Conservation (phyloP, 2,329 filamentous ascomycete species). For the Talaromyces sp. region DNA sequence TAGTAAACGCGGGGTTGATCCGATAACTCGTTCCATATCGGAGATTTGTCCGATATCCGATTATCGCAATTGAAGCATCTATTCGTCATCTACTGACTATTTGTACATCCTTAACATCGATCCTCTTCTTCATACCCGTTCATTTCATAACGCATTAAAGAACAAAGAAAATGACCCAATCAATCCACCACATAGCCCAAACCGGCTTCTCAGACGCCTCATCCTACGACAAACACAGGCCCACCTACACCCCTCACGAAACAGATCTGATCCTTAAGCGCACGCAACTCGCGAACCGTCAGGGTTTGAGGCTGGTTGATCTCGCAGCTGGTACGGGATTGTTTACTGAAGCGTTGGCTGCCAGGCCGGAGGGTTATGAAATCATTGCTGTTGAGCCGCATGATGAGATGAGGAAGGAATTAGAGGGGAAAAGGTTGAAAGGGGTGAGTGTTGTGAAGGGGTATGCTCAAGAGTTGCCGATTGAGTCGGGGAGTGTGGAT, state of each 20-base stretch:
- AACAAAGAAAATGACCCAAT: neutral
- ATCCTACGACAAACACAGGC: constrained; percentile 66
- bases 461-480: constrained; percentile 57
- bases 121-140: neutral
- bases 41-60: constrained; percentile 13
- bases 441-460: constrained; percentile 59
- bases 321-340: constrained; percentile 69
- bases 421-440: constrained; percentile 58
- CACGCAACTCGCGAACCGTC: constrained; percentile 52
- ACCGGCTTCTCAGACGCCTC: constrained; percentile 63
- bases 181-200: constrained; percentile 16
- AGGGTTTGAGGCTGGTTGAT: constrained; percentile 58
- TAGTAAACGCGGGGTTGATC: neutral
- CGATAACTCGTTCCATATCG: neutral
- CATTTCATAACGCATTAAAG: neutral
- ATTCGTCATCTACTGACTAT: neutral
- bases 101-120: neutral
- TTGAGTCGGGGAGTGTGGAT: constrained; percentile 61
- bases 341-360: constrained; percentile 63
- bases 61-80: neutral
- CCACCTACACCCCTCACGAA: constrained; percentile 62
- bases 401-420: constrained; percentile 62
- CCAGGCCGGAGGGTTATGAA: constrained; percentile 58
- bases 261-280: constrained; percentile 59
- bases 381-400: constrained; percentile 66